Base-by-base conservation (phyloP, 2,329 filamentous ascomycete species). In the Didymella lethalis region DNA sequence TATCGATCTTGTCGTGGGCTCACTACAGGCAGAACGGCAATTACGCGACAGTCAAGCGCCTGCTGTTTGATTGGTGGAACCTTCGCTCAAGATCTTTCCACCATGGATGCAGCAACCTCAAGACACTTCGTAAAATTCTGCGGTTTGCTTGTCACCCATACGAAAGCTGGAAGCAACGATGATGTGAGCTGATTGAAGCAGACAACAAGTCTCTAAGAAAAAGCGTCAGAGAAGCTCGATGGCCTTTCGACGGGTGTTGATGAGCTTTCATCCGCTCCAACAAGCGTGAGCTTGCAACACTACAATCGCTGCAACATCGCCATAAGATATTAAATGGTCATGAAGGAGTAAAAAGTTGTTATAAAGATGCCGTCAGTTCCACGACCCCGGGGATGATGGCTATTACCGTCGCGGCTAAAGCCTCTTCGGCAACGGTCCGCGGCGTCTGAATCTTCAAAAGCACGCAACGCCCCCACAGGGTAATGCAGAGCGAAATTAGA, bases 381-480 rank as follows among this genome's bases (percentile, higher is more conserved):
- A 36, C 10, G 25, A n/a, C 4, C 26, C 43, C 43, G 29, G 41
- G 32, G 23, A 36, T 36, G 46, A 58, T 54, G 26, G 45, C 56
- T 50, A 32, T 31, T 46, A n/a, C 45, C 50, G 28, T 31, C 7
- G 49, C 56, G 50, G 56, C 45, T 59, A 59, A 54, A 54, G 40
- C 56, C 38, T 54, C n/a, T 28, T 54, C 55, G 55, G 55, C 55
- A 58, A 54, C 54, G 34, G 38, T 38, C 49, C 56, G 50, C 34
- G 56, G 50, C 50, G 45, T 50, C 32, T 49, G 50, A 49, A 45
- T 46, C 46, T 40, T 59, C 32, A 59, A 54, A 59, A 59, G 45
- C 46, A 58, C 31, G 49, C 45, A 31, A 54, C 31, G 40, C 40
- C 55, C 49, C 44, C 53, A 48, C 32, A 36, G 49, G 45, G 55